Conservation (phyloP, 2,329 filamentous ascomycete genomes). For the Colletotrichum euphorbiae region DNA sequence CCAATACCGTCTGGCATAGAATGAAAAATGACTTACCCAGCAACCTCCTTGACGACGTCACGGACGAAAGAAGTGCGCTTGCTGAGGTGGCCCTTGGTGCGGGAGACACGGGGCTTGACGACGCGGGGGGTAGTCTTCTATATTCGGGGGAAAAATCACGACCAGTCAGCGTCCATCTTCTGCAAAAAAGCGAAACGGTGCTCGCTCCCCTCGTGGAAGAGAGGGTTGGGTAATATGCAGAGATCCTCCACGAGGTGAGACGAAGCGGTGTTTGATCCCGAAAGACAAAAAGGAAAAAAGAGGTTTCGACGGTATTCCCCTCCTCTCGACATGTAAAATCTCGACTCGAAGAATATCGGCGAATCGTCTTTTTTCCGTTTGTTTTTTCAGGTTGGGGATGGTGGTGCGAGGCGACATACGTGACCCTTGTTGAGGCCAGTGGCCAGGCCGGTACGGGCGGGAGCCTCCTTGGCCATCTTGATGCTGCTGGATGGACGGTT, state of each 20-base stretch:
- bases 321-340: slow-evolving; percentile 3
- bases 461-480: slow-evolving; percentile 70
- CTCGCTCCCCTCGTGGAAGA: slow-evolving; percentile 46
- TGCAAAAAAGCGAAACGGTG: slow-evolving; percentile 49
- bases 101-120: slow-evolving; percentile 81
- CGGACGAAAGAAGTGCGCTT: slow-evolving; percentile 97
- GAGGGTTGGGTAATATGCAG: slow-evolving; percentile 57
- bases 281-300: neutral
- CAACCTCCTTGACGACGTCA: slow-evolving; percentile 98
- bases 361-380: neutral
- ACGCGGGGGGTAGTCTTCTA: slow-evolving; percentile 87
- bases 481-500: slow-evolving; percentile 45
- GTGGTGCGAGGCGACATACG: slow-evolving; percentile 63
- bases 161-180: slow-evolving; percentile 73
- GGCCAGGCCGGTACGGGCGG: slow-evolving; percentile 68
- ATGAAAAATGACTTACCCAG: slow-evolving; percentile 73
- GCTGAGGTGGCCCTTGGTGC: slow-evolving; percentile 95
- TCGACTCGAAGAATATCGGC: slow-evolving; percentile 2
- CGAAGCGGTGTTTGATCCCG: slow-evolving; percentile 44
- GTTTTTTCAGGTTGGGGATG: slow-evolving; percentile 27
- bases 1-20: too few species aligned
- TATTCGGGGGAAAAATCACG: slow-evolving; percentile 50
- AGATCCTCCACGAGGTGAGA: slow-evolving; percentile 83
- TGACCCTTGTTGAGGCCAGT: slow-evolving; percentile 73
- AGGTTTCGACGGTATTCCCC: neutral